These are phyloP conservation scores for Blastobotrys serpentis DNA, from an alignment of 1,139 yeast genomes.

Conservation along the genomic window DNA sequence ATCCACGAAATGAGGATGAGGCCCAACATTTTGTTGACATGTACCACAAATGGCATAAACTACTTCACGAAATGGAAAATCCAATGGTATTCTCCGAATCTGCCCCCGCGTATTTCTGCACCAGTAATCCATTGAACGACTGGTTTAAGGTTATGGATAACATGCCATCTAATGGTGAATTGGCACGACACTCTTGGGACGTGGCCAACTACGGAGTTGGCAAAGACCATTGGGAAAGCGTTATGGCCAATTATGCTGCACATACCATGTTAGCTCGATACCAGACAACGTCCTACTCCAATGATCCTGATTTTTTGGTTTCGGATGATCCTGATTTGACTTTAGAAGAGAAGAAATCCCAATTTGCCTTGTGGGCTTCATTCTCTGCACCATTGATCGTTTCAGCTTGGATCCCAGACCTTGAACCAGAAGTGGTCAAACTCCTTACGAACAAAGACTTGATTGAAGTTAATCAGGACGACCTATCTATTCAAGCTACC, in stretches of 20 bases:
- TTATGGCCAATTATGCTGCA: constrained; percentile 12
- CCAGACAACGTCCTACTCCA: constrained; percentile 9
- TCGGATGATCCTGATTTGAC: constrained; percentile 14
- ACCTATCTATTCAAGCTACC: constrained; percentile 10
- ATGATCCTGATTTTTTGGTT: constrained; percentile 16
- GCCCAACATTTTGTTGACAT: constrained; percentile 6
- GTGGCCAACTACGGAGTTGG: constrained; percentile 7
- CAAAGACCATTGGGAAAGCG: constrained; percentile 11
- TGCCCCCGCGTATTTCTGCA: constrained; percentile 16
- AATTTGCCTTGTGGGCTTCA: constrained; percentile 15
- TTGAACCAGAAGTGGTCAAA: constrained; percentile 6
- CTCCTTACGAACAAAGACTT: constrained; percentile 14
- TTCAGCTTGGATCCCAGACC: constrained; percentile 12
- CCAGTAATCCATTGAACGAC: constrained; percentile 4
- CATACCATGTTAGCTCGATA: constrained; percentile 11
- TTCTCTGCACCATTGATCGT: constrained; percentile 16
- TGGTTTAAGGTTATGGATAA: constrained; percentile 16
- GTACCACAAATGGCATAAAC: constrained; percentile 13
- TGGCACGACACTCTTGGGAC: constrained; percentile 16
- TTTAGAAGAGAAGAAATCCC: constrained; percentile 10
- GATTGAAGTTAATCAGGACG: constrained; percentile 13
- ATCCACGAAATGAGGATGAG: neutral
- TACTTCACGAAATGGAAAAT: neutral
- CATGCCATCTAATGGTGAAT: constrained; percentile 12
- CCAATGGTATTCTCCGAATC: constrained; percentile 15